Evolutionary conservation across 108 stramenopile species (phyloP), one percentile per base, ranked within the genome.

Genomic region (Stephanodiscus triporus): DNA sequence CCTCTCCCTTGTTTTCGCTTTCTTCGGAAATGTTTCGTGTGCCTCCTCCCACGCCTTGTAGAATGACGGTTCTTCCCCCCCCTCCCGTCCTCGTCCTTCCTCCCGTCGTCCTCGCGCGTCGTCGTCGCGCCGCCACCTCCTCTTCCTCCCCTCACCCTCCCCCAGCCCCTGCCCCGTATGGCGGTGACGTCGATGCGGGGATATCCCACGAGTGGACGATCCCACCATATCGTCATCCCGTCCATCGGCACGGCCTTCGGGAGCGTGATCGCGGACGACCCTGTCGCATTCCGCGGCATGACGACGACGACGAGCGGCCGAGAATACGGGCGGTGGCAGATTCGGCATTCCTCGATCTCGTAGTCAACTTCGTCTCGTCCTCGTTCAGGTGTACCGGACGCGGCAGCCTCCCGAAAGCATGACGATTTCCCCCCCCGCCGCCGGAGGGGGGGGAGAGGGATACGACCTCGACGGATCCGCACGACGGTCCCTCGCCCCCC

Each of bases 21-120:
- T 81, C 59, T 75, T 78, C 17, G 78, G 83, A 70, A 84, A 84
- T 63, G n/a, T n/a, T n/a, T n/a, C n/a, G n/a, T n/a, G n/a, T n/a
- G n/a, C n/a, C n/a, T n/a, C n/a, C n/a, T n/a, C n/a, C n/a, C n/a
- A n/a, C n/a, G n/a, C n/a, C n/a, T n/a, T n/a, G n/a, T n/a, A n/a
- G n/a, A n/a, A n/a, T n/a, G n/a, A n/a, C n/a, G n/a, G n/a, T n/a
- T n/a, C n/a, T n/a, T n/a, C n/a, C n/a, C n/a, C n/a, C n/a, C n/a
- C n/a, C n/a, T n/a, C n/a, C n/a, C n/a, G n/a, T n/a, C n/a, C n/a
- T n/a, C n/a, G n/a, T n/a, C n/a, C n/a, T n/a, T n/a, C n/a, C n/a
- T n/a, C n/a, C n/a, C n/a, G n/a, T n/a, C n/a, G n/a, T n/a, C n/a
- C n/a, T n/a, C n/a, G n/a, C n/a, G n/a, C n/a, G n/a, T n/a, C n/a